A percentile compares a stretch with the other conserved stretches of the same genome.
phyloP scores from a whole-genome alignment of 441 rosid genomes.

The Adansonia gregorii region DNA sequence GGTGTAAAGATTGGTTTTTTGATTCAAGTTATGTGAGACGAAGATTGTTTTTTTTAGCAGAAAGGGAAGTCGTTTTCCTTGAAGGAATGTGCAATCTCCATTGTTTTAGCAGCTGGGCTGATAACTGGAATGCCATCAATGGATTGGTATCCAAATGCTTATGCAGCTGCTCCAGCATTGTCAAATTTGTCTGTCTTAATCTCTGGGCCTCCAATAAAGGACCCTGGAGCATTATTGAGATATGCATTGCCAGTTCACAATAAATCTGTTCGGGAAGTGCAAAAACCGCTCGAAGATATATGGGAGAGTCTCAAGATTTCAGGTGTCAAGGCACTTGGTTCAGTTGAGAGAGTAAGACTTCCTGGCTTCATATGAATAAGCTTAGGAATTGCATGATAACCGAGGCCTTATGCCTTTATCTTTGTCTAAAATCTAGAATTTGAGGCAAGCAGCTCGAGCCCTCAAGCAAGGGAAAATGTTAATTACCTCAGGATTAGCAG shows the following conservation, averaged over 20 bases:
- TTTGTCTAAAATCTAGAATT: conserved; percentile 60
- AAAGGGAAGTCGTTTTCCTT: conserved; percentile 50
- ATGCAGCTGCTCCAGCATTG: conserved; percentile 62
- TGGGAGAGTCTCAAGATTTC: conserved; percentile 93
- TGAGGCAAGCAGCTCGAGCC: conserved; percentile 81
- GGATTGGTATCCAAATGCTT: conserved; percentile 50
- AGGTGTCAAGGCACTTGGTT: conserved; percentile 93
- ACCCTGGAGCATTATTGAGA: conserved; percentile 82
- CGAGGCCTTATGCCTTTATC: background rate
- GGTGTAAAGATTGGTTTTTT: conserved; percentile 15
- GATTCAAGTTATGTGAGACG: background rate
- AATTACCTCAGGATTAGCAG: conserved; percentile 79
- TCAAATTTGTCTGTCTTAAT: conserved; percentile 82
- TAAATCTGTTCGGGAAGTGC: conserved; percentile 90
- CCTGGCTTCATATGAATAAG: background rate
- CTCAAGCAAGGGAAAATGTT: conserved; percentile 76
- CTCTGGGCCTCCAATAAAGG: conserved; percentile 98
- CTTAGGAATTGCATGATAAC: conserved; percentile 23
- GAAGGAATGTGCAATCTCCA: conserved; percentile 79
- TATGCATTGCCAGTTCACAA: conserved; percentile 86
- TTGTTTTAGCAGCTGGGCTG: conserved; percentile 73
- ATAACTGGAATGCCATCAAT: conserved; percentile 59
- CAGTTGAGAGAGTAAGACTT: conserved; percentile 78
- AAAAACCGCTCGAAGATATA: conserved; percentile 94
- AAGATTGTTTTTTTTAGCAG: conserved; percentile 38